phyloP scores from a whole-genome alignment of 345 rosid species.

The Eucalyptus pauciflora region DNA sequence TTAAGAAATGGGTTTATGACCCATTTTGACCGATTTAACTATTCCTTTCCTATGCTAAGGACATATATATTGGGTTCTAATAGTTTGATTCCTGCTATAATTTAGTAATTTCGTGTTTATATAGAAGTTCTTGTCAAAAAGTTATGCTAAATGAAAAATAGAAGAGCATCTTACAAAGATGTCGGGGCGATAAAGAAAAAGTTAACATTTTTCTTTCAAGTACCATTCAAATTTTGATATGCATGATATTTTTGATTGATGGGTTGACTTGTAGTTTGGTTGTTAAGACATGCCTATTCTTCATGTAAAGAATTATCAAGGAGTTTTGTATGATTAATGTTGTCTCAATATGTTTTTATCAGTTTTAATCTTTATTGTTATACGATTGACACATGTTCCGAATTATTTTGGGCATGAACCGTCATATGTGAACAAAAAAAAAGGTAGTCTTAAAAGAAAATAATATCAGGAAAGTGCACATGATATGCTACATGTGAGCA shows the following conservation, averaged over 20 bases:
- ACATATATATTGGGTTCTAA: no score
- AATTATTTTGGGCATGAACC: no score
- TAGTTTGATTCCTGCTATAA: not conserved
- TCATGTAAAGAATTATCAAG: no score
- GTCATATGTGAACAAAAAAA: not conserved
- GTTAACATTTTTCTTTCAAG: not conserved
- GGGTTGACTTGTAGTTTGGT: not conserved
- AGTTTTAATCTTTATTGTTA: not conserved
- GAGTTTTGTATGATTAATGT: not conserved
- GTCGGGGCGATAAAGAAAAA: accelerated
- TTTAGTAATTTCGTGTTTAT: not conserved
- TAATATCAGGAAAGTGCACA: not conserved
- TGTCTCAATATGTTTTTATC: not conserved
- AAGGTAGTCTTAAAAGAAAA: not conserved
- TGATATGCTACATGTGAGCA: not conserved
- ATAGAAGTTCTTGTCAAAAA: not conserved
- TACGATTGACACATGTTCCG: not conserved
- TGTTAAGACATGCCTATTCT: not conserved
- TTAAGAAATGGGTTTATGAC: no score
- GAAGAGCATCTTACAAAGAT: not conserved
- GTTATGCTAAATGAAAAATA: not conserved
- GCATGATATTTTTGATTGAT: no score
- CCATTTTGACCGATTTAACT: no score
- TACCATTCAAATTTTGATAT: not conserved
- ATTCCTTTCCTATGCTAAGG: not conserved